A percentile compares a stretch with the other conserved stretches of the same genome.
Evolutionary conservation across 441 rosid species (phyloP).

Genomic region (Euphorbia celastroides): DNA sequence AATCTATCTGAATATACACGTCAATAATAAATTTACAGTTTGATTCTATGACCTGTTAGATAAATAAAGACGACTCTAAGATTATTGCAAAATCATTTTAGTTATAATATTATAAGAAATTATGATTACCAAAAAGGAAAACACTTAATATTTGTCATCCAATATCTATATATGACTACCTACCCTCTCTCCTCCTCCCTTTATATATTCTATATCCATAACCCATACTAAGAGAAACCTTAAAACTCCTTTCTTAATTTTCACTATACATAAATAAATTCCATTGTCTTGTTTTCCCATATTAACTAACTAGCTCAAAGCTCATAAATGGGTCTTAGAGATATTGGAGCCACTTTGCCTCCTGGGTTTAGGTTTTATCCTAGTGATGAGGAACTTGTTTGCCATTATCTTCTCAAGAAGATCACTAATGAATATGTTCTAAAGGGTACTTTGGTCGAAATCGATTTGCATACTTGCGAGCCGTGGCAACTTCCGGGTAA

Average conservation of each 20-base stretch:
- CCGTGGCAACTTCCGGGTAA: conserved; percentile 99
- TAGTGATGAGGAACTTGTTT: conserved; percentile 91
- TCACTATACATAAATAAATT: background rate
- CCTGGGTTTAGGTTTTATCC: conserved; percentile 96
- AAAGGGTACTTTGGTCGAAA: conserved; percentile 80
- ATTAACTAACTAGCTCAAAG: background rate
- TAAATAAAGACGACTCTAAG: no score
- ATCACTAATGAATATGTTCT: conserved; percentile 48
- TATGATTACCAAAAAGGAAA: no score
- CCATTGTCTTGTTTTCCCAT: background rate
- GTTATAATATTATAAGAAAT: no score
- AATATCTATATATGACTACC: conserved; percentile 21
- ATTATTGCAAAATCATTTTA: no score
- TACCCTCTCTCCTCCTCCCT: conserved; percentile 21
- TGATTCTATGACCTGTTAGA: no score
- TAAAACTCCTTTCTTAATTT: background rate
- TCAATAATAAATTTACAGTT: no score
- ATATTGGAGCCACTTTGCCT: conserved; percentile 93
- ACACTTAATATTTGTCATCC: background rate
- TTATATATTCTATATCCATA: conserved; percentile 9
- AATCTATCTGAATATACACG: no score
- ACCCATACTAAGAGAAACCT: conserved; percentile 18
- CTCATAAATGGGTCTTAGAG: conserved; percentile 67
- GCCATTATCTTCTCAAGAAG: conserved; percentile 89
- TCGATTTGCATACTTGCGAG: conserved; percentile 93